These are phyloP conservation scores for Cyberlindnera japonica DNA, from an alignment of 805 yeast genomes.

Conservation along the genomic window DNA sequence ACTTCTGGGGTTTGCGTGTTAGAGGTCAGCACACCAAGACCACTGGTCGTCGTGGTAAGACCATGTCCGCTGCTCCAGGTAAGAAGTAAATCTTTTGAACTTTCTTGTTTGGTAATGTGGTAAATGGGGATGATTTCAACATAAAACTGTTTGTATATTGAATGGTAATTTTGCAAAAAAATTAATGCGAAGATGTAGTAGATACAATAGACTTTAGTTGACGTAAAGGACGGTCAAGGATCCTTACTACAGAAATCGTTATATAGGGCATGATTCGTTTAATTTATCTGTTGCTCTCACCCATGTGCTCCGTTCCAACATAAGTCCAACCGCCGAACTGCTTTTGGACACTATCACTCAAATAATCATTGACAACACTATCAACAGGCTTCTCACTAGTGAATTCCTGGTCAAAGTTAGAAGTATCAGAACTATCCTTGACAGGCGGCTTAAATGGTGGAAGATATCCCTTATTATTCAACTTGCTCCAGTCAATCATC, in stretches of 20 bases:
- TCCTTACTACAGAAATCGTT: neutral
- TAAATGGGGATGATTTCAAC: constrained; percentile 6
- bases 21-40: constrained; percentile 99
- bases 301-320: constrained; percentile 58
- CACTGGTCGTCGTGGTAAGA: constrained; percentile 90
- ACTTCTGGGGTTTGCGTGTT: constrained; percentile 99
- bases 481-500: constrained; percentile 85
- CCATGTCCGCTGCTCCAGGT: constrained; percentile 16
- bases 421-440: constrained; percentile 78
- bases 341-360: constrained; percentile 92
- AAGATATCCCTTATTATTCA: constrained; percentile 79
- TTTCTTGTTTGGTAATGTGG: constrained; percentile 9
- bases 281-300: constrained; percentile 23
- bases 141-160: constrained; percentile 19
- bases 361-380: constrained; percentile 87
- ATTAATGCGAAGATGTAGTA: too few species aligned
- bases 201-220: too few species aligned
- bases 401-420: constrained; percentile 89
- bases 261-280: neutral
- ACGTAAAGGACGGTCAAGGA: too few species aligned
- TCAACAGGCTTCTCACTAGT: constrained; percentile 92
- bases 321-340: constrained; percentile 99
- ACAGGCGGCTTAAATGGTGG: constrained; percentile 97
- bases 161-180: constrained; percentile 11
- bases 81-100: constrained; percentile 2